phyloP scores from a whole-genome alignment of 2,329 filamentous ascomycete species.

The Tolypocladium tundrense region DNA sequence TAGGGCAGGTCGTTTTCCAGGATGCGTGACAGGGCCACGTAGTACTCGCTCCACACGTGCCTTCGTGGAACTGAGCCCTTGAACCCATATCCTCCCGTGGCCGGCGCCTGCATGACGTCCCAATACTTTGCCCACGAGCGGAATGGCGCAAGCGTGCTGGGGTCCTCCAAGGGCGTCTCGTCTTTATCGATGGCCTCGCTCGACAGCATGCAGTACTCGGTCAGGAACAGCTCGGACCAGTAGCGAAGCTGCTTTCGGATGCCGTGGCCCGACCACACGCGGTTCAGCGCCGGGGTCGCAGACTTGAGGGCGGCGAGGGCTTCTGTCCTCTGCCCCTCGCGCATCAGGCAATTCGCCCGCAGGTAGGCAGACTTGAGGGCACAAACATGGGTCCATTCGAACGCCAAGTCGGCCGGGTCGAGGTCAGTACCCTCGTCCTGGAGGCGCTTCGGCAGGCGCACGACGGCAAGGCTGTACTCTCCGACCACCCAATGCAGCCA shows the following conservation, averaged over 20 bases:
- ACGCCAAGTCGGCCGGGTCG: slow-evolving; percentile 41
- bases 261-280: slow-evolving; percentile 37
- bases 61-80: slow-evolving; percentile 50
- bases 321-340: slow-evolving; percentile 38
- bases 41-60: slow-evolving; percentile 78
- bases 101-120: slow-evolving; percentile 37
- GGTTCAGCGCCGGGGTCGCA: slow-evolving; percentile 51
- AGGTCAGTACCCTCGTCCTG: slow-evolving; percentile 42
- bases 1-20: slow-evolving; percentile 57
- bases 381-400: slow-evolving; percentile 75
- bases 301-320: slow-evolving; percentile 59
- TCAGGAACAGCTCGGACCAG: slow-evolving; percentile 72
- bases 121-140: slow-evolving; percentile 64
- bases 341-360: slow-evolving; percentile 53
- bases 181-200: slow-evolving; percentile 46
- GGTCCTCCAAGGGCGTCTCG: slow-evolving; percentile 38
- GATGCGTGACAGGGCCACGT: slow-evolving; percentile 66
- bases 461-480: slow-evolving; percentile 53
- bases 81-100: slow-evolving; percentile 46
- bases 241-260: slow-evolving; percentile 57
- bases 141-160: slow-evolving; percentile 45
- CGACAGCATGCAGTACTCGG: slow-evolving; percentile 62
- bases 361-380: slow-evolving; percentile 70
- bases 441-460: slow-evolving; percentile 53
- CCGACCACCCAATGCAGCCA: slow-evolving; percentile 75